phyloP scores from a whole-genome alignment of 2,329 filamentous ascomycete genomes.

The Sordariomycetes sp. region DNA sequence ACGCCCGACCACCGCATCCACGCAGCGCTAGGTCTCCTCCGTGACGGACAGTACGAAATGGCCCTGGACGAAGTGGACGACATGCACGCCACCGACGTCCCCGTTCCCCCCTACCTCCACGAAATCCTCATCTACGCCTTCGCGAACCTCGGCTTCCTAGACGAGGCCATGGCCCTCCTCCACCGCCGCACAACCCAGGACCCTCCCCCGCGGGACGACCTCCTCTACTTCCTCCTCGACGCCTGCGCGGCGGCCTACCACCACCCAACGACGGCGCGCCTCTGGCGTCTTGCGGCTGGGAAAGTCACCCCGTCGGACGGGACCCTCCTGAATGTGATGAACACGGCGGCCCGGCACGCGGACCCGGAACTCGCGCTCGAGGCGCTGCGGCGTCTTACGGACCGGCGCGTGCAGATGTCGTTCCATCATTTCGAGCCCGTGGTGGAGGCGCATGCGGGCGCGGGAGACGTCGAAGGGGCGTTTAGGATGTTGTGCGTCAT shows the following conservation, averaged over 20 bases:
- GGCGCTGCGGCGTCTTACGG: slow-evolving; percentile 52
- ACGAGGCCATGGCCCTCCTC: slow-evolving; percentile 62
- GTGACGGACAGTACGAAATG: slow-evolving; percentile 73
- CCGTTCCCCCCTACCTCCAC: slow-evolving; percentile 59
- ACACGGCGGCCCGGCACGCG: slow-evolving; percentile 54
- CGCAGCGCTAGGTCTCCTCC: slow-evolving; percentile 58
- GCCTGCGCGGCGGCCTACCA: slow-evolving; percentile 52
- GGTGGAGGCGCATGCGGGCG: slow-evolving; percentile 52
- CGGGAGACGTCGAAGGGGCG: slow-evolving; percentile 48
- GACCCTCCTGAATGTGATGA: slow-evolving; percentile 55
- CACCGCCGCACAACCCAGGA: slow-evolving; percentile 31
- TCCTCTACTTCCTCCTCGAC: slow-evolving; percentile 67
- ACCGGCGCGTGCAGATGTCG: slow-evolving; percentile 42
- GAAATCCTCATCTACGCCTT: slow-evolving; percentile 67
- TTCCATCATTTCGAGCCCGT: slow-evolving; percentile 70
- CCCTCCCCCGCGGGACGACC: slow-evolving; percentile 20
- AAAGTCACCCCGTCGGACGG: slow-evolving; percentile 37
- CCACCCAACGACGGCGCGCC: slow-evolving; percentile 49
- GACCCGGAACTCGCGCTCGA: slow-evolving; percentile 58
- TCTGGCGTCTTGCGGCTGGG: slow-evolving; percentile 58
- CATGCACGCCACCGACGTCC: slow-evolving; percentile 42
- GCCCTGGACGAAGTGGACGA: slow-evolving; percentile 58
- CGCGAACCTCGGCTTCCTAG: slow-evolving; percentile 57
- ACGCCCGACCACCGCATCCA: slow-evolving; percentile 46
- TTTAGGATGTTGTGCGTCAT: slow-evolving; percentile 64